Evolutionary conservation across 176 grass and related monocot species (phyloP), one percentile per base, ranked within the genome.

Genomic region (Themeda triandra): DNA sequence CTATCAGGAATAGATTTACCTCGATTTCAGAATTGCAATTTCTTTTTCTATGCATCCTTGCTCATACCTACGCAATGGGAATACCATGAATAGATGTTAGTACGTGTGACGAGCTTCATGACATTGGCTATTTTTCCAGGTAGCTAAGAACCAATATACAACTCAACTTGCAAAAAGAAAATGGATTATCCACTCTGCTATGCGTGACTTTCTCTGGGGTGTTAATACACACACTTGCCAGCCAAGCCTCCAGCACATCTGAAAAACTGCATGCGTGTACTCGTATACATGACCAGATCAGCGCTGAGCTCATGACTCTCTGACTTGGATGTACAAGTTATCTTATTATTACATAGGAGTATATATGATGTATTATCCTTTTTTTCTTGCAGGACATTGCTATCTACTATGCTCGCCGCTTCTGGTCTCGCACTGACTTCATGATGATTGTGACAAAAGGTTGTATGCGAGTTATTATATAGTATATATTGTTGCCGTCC

Each of bases 391-490:
- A 39, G 48, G 63, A 9, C 76, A 46, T 75, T 80, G 49, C 18
- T 70, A 69, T 75, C 41, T 44, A 3, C 87, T 69, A n/a, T n/a
- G 0, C 0, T 62, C 54, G 29, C 35, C 51, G 49, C 63, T 85
- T 68, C 29, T 74, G 44, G 49, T 10, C 71, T 35, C 46, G 49
- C 63, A 69, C 49, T 76, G 82, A 42, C n/a, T 49, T 3, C 8
- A 30, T 69, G 46, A 48, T 70, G 21, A 68, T 36, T 15, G 15
- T 39, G 82, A 85, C 70, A 25, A 68, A 80, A 66, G 76, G 69
- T 76, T 63, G n/a, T 25, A 14, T n/a, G n/a, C n/a, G n/a, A n/a
- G n/a, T n/a, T n/a, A n/a, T n/a, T n/a, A n/a, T n/a, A n/a, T n/a
- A n/a, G n/a, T n/a, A n/a, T 3, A n/a, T 74, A 45, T 6, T 6